Conservation (phyloP, 2,329 filamentous ascomycete genomes). For the Epichloe coenophiala region DNA sequence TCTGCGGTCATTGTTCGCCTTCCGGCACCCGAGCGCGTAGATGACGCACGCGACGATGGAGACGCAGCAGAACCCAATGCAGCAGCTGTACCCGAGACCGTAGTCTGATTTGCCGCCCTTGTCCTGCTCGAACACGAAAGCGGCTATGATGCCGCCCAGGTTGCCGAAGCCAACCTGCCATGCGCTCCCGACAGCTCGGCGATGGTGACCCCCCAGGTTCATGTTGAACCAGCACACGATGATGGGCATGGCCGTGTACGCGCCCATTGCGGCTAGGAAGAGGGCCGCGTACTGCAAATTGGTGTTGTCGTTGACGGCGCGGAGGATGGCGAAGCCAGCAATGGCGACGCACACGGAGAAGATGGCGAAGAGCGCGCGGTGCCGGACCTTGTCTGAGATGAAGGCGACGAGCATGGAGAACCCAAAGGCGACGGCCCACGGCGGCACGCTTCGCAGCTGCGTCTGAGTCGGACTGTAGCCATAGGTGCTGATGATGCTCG, state of each 20-base stretch:
- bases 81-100: conserved; percentile 49
- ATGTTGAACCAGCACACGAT: conserved; percentile 75
- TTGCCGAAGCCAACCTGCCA: conserved; percentile 74
- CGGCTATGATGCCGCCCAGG: conserved; percentile 65
- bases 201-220: conserved; percentile 64
- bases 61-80: conserved; percentile 49
- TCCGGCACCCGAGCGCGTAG: conserved; percentile 46
- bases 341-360: conserved; percentile 56
- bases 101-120: conserved; percentile 69
- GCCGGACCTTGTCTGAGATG: conserved; percentile 55
- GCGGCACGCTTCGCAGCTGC: conserved; percentile 44
- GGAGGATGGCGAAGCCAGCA: conserved; percentile 60
- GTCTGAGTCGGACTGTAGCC: conserved; percentile 45
- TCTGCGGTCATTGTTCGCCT: conserved; percentile 48
- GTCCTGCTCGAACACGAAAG: conserved; percentile 50
- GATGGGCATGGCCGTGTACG: conserved; percentile 82
- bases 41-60: conserved; percentile 45
- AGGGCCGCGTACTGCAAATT: conserved; percentile 63
- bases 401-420: conserved; percentile 66
- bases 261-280: conserved; percentile 68
- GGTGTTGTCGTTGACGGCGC: conserved; percentile 55
- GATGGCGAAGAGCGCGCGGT: conserved; percentile 64
- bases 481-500: conserved; percentile 56
- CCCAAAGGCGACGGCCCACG: conserved; percentile 56
- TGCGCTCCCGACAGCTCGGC: conserved; percentile 55